Base-by-base conservation (phyloP, 306 rosid genomes). In the Dicorynia guianensis region DNA sequence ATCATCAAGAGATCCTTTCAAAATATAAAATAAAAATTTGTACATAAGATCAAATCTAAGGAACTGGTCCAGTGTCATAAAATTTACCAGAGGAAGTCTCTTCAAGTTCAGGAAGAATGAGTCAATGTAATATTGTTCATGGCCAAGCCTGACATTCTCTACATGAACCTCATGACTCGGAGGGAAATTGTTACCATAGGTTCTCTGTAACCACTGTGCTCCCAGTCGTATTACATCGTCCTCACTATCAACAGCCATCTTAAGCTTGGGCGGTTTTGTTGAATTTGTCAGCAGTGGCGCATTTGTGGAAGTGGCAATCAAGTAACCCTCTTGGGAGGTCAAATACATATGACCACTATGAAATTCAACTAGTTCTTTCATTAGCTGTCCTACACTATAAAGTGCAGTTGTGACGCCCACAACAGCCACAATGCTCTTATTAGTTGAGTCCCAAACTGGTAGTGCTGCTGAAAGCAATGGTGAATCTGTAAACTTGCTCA, bases 401-500 rank as follows among this genome's bases (percentile, higher is more conserved):
- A 96, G 89, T 19, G 99, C 97, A 7, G 98, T 92, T 11, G 97
- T 96, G 55, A 92, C 99, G 35, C 99, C 98, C 70, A 96, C 99
- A 58, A 96, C 99, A 8, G 99, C 99, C 74, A 96, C 90, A 67
- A 90, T 87, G 64, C 87, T 96, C 80, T 89, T 83, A 72, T 96
- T 96, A 19, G 92, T 78, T 79, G 97, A 68, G 65, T 92, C 97
- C 69, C 93, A 90, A 72, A 96, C 98, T 9, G 98, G 98, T 71
- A 96, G 89, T 25, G 99, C 98, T 35, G 99, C 99, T 4, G 99
- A 96, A 75, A 96, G 99, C 80, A 96, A 75, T 5, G 99, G 99
- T 10, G 98, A 91, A 84, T 89, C 96, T 1, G 91, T 81, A n/a
- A 79, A 96, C 83, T 96, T 96, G 91, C 99, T 96, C 77, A 96